Conservation (phyloP, 192 early-diverging fungal genomes). For the Umbelopsis sp. region DNA sequence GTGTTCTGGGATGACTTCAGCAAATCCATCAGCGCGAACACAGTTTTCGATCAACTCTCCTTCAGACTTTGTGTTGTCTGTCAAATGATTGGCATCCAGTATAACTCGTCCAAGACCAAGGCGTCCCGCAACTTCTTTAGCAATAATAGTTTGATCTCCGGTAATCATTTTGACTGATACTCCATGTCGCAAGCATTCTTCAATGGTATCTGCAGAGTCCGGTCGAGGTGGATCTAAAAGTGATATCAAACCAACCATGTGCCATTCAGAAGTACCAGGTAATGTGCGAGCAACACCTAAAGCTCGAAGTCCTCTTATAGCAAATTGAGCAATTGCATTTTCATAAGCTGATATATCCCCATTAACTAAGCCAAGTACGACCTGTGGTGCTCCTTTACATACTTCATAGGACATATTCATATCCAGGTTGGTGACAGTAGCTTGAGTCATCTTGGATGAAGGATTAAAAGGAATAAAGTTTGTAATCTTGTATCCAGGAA, state of each 20-base stretch:
- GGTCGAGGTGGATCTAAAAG: conserved; percentile 69
- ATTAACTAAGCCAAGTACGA: conserved; percentile 58
- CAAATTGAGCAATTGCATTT: conserved; percentile 60
- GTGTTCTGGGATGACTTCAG: conserved; percentile 78
- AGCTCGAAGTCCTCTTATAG: conserved; percentile 68
- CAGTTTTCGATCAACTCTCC: conserved; percentile 56
- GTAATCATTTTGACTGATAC: conserved; percentile 81
- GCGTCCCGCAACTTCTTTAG: conserved; percentile 71
- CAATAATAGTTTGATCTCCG: conserved; percentile 75
- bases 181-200: conserved; percentile 62
- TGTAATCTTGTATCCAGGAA: conserved; percentile 69
- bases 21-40: conserved; percentile 72
- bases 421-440: conserved; percentile 54
- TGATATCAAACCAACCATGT: conserved; percentile 65
- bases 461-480: conserved; percentile 78
- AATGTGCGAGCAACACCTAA: conserved; percentile 69
- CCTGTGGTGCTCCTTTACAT: conserved; percentile 79
- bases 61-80: conserved; percentile 48
- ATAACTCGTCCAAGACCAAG: conserved; percentile 70
- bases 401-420: conserved; percentile 56
- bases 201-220: conserved; percentile 70
- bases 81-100: conserved; percentile 60
- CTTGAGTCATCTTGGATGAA: conserved; percentile 67
- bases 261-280: conserved; percentile 51
- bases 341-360: conserved; percentile 49